phyloP scores from a whole-genome alignment of 2,329 filamentous ascomycete species.

The Fusarium multiceps region DNA sequence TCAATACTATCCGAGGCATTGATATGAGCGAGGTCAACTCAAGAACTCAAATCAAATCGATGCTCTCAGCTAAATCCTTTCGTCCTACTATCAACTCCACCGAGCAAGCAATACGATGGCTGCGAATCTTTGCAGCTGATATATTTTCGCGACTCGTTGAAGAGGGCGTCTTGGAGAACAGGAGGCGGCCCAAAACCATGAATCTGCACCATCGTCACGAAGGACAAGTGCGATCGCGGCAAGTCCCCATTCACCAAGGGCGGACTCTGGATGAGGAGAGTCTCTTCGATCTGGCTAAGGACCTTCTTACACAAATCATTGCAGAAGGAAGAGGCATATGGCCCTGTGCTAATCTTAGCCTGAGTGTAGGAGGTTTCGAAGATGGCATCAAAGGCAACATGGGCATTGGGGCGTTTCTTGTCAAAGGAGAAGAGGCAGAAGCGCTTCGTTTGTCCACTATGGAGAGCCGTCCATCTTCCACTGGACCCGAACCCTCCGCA shows the following conservation, averaged over 20 bases:
- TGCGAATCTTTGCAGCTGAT: slow-evolving; percentile 90
- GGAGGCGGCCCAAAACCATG: slow-evolving; percentile 84
- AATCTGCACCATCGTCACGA: slow-evolving; percentile 84
- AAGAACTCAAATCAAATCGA: slow-evolving; percentile 93
- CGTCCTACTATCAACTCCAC: slow-evolving; percentile 81
- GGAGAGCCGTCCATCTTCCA: slow-evolving; percentile 35
- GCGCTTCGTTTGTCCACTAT: slow-evolving; percentile 40
- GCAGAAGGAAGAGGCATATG: slow-evolving; percentile 79
- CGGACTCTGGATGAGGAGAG: slow-evolving; percentile 76
- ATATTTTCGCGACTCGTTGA: slow-evolving; percentile 91
- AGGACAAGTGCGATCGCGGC: slow-evolving; percentile 78
- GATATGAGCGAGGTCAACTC: slow-evolving; percentile 91
- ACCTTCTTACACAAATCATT: slow-evolving; percentile 80
- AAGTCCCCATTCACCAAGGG: slow-evolving; percentile 80
- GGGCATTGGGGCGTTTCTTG: slow-evolving; percentile 87
- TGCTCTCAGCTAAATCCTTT: slow-evolving; percentile 97
- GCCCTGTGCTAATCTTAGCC: slow-evolving; percentile 90
- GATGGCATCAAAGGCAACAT: slow-evolving; percentile 85
- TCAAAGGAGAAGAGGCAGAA: slow-evolving; percentile 76
- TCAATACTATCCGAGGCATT: slow-evolving; percentile 85
- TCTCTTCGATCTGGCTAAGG: slow-evolving; percentile 81
- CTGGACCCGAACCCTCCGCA: slow-evolving; percentile 37
- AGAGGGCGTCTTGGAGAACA: slow-evolving; percentile 89
- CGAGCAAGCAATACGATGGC: slow-evolving; percentile 85
- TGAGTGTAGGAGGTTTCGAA: slow-evolving; percentile 93